Conservation (phyloP, 2,329 filamentous ascomycete species). For the Phialophora tarda region DNA sequence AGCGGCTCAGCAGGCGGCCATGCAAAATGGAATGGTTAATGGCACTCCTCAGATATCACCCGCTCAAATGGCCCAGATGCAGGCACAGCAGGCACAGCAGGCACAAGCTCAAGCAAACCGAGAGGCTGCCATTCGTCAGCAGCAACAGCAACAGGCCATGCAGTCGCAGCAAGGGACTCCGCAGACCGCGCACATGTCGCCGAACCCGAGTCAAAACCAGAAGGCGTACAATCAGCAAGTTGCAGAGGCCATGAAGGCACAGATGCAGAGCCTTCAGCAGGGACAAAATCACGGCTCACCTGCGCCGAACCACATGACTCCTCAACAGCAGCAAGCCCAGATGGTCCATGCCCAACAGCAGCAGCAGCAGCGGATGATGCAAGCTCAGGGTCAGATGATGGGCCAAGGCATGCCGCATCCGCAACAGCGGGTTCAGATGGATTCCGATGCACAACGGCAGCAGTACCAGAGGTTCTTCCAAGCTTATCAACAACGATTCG, state of each 20-base stretch:
- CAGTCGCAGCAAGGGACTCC: constrained; percentile 40
- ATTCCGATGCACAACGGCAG: constrained; percentile 29
- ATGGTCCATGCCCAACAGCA: constrained; percentile 31
- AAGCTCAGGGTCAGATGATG: constrained; percentile 35
- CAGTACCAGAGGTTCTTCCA: constrained; percentile 27
- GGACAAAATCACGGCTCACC: constrained; percentile 32
- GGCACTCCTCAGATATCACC: constrained; percentile 45
- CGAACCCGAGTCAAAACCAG: constrained; percentile 38
- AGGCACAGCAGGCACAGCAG: constrained; percentile 39
- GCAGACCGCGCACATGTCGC: constrained; percentile 40
- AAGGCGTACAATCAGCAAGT: constrained; percentile 35
- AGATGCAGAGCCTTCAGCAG: constrained; percentile 36
- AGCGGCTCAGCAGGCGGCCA: constrained; percentile 40
- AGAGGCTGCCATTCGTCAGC: constrained; percentile 42
- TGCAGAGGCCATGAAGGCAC: constrained; percentile 36
- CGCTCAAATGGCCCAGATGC: constrained; percentile 39
- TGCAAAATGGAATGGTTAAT: constrained; percentile 47
- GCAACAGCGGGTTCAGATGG: constrained; percentile 32
- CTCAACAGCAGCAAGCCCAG: constrained; percentile 35
- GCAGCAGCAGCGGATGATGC: constrained; percentile 33
- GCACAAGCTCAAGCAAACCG: constrained; percentile 43
- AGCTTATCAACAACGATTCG: constrained; percentile 29
- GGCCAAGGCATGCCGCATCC: constrained; percentile 25
- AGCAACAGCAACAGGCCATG: constrained; percentile 41
- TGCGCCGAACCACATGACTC: constrained; percentile 37